Conservation (phyloP, 1,139 yeast species). For the Sugiyamaella sp. region DNA sequence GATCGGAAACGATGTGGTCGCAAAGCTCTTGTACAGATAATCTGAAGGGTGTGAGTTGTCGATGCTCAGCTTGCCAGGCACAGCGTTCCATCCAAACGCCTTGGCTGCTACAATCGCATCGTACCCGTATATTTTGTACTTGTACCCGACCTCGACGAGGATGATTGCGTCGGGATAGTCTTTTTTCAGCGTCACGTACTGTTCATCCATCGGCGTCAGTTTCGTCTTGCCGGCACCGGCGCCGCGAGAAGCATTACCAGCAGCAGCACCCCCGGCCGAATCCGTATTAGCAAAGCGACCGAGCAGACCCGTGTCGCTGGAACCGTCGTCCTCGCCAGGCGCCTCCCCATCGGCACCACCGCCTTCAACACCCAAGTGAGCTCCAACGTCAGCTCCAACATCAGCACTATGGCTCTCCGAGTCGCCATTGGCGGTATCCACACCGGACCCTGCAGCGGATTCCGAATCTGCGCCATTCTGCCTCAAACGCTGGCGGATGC, state of each 20-base stretch:
- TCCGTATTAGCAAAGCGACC: neutral
- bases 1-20: slow-evolving; percentile 86
- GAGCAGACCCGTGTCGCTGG: neutral
- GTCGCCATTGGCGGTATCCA: too few species aligned
- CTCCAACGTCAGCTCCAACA: too few species aligned
- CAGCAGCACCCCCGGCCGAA: neutral
- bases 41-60: slow-evolving; percentile 50
- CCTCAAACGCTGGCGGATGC: slow-evolving; percentile 21
- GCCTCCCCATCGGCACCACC: too few species aligned
- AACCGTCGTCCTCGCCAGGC: slow-evolving; percentile 15
- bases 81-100: slow-evolving; percentile 67
- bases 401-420: too few species aligned
- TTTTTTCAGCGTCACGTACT: slow-evolving; percentile 65
- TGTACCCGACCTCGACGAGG: slow-evolving; percentile 88
- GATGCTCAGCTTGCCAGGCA: slow-evolving; percentile 62
- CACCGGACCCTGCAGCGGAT: too few species aligned
- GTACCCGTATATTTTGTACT: slow-evolving; percentile 80
- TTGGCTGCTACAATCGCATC: slow-evolving; percentile 73
- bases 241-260: neutral
- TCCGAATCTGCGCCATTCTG: slow-evolving; percentile 15
- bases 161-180: slow-evolving; percentile 66
- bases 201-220: slow-evolving; percentile 81
- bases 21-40: slow-evolving; percentile 57
- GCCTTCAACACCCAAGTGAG: too few species aligned
- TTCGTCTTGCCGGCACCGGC: slow-evolving; percentile 22